Evolutionary conservation across 768 basidiomycete species (phyloP), one percentile per base, ranked within the genome.

Genomic region (Boletus tomentosulus): DNA sequence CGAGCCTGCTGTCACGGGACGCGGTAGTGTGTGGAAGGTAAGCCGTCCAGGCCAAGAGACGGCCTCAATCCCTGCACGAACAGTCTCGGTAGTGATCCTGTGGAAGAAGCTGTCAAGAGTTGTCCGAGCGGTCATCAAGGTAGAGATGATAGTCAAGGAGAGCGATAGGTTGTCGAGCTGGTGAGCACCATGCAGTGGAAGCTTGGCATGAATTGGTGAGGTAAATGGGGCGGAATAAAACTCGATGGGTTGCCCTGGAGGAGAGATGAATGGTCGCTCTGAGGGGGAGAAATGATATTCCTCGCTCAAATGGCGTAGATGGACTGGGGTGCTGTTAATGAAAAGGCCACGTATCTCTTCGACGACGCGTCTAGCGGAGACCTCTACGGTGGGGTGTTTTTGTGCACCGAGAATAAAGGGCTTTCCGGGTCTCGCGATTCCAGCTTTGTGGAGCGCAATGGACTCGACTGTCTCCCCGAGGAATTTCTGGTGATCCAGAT

Each of bases 401-500:
- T 93, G 92, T 9, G 70, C 70, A 0, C 87, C 90, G 0, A 94
- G 56, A 15, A 95, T 71, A 57, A 91, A 83, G 1, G 84, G 79
- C 53, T 73, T 76, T 6, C 79, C 82, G 10, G 59, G 62, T 50
- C 90, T 77, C 15, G 85, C 84, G 47, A 98, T 97, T 2, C 81
- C 83, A 0, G 87, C 84, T 67, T 99, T 99, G 66, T 96, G 89
- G 41, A 66, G 72, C 0, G 94, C 82, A 51, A 98, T 98, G 28
- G 76, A 80, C 12, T 73, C 75, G 5, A 93, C 71, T 0, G 90
- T 87, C 50, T 80, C 67, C 0, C 97, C 97, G 25, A 99, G 78
- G 66, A 96, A 93, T 4, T 81, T 80, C 59, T 95, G 92, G 69
- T 98, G 97, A 71, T 99, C 97, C 41, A 98, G 74, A 68, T 93